Evolutionary conservation across 2,329 filamentous ascomycete genomes (phyloP).

Genomic region (Fusarium papillatum): DNA sequence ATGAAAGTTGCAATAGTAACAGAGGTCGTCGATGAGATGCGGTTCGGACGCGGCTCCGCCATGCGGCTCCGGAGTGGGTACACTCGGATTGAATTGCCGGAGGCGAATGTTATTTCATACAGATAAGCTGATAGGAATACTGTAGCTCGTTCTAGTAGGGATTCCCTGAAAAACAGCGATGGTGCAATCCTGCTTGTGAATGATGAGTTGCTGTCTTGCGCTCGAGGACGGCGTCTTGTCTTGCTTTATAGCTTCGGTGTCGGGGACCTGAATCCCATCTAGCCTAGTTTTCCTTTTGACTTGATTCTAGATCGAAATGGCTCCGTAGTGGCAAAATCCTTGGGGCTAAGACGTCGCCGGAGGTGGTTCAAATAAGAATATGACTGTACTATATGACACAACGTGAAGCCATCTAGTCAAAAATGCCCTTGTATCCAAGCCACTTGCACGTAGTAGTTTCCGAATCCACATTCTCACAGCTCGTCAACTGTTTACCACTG

Average conservation of each 20-base stretch:
- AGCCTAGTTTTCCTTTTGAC: not conserved
- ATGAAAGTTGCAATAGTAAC: too few relatives aligned
- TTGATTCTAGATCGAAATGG: not conserved
- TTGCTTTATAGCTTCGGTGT: too few relatives aligned
- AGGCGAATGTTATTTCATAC: not conserved
- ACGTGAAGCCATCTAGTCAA: not conserved
- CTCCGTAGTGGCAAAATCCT: not conserved
- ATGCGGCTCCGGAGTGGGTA: constrained; percentile 25
- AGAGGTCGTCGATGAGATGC: not conserved
- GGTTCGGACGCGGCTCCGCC: constrained; percentile 11
- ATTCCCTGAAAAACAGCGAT: not conserved
- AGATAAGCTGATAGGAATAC: not conserved
- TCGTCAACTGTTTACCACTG: not conserved
- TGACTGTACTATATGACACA: not conserved
- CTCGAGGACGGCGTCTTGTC: not conserved
- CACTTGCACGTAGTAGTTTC: constrained; percentile 16
- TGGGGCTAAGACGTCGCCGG: too few relatives aligned
- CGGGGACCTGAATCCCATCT: not conserved
- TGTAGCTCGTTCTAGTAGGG: not conserved
- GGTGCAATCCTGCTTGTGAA: not conserved
- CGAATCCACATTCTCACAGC: not conserved
- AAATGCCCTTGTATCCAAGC: constrained; percentile 17
- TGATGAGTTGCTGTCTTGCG: not conserved
- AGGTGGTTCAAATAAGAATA: not conserved
- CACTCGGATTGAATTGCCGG: not conserved